Evolutionary conservation across 768 basidiomycete species (phyloP).

Genomic region (Phanerochaete carnosa): DNA sequence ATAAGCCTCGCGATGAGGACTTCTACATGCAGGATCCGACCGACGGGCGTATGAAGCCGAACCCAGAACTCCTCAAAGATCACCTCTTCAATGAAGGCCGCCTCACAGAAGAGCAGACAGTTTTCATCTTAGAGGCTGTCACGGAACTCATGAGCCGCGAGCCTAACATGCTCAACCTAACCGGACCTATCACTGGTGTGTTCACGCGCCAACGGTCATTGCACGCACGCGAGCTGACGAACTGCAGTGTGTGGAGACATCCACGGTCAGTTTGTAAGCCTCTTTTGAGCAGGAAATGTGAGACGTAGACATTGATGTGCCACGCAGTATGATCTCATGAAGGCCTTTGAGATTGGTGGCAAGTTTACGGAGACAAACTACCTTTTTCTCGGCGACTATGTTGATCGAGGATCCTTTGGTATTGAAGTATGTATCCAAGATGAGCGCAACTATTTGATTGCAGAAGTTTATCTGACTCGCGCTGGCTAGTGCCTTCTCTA

Average conservation of each 20-base stretch:
- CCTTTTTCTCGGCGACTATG: slow-evolving; percentile 95
- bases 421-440: slow-evolving; percentile 38
- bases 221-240: background rate
- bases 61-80: slow-evolving; percentile 75
- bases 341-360: slow-evolving; percentile 94
- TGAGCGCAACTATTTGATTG: background rate
- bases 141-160: slow-evolving; percentile 68
- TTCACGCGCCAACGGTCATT: background rate
- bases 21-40: slow-evolving; percentile 32
- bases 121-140: slow-evolving; percentile 72
- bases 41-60: slow-evolving; percentile 60
- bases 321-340: slow-evolving; percentile 94
- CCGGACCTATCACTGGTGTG: slow-evolving; percentile 89
- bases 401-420: slow-evolving; percentile 94
- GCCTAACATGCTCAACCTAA: slow-evolving; percentile 82
- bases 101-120: slow-evolving; percentile 78
- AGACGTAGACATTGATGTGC: background rate
- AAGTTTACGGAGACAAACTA: slow-evolving; percentile 82
- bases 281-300: background rate
- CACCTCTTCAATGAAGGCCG: slow-evolving; percentile 89
- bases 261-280: slow-evolving; percentile 89
- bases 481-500: slow-evolving; percentile 76
- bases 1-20: slow-evolving; percentile 20
- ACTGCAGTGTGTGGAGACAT: slow-evolving; percentile 90
- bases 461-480: background rate